These are phyloP conservation scores for Vickermania ingenoplastis DNA, from an alignment of 208 protist species.

Conservation along the genomic window DNA sequence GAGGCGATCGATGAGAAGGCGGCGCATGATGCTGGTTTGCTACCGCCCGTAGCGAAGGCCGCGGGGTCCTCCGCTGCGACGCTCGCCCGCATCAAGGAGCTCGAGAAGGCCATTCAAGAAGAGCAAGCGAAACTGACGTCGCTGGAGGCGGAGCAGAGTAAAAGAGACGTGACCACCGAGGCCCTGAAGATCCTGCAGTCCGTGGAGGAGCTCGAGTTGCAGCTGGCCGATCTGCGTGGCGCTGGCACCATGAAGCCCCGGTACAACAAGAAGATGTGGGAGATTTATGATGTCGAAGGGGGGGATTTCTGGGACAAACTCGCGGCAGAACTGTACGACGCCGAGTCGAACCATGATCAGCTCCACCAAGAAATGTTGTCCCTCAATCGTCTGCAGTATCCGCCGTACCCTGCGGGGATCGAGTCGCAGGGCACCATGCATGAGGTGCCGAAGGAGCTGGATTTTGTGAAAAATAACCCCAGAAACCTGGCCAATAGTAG, in stretches of 20 bases:
- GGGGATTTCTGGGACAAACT: conserved; percentile 75
- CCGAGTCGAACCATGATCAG: conserved; percentile 55
- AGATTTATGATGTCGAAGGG: conserved; percentile 6
- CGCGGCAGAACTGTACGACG: conserved; percentile 65
- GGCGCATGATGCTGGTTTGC: conserved; percentile 67
- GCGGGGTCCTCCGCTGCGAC: conserved; percentile 10
- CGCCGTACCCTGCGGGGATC: conserved; percentile 65
- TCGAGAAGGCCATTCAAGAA: conserved; percentile 42
- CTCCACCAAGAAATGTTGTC: conserved; percentile 50
- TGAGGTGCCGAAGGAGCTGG: conserved; percentile 64
- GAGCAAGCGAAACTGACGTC: conserved; percentile 38
- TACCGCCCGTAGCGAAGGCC: conserved; percentile 8
- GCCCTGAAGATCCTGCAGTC: conserved; percentile 63
- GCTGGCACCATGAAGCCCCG: background rate
- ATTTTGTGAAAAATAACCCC: conserved; percentile 68
- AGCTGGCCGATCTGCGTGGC: conserved; percentile 33
- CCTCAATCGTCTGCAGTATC: conserved; percentile 78
- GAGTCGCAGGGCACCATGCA: conserved; percentile 55
- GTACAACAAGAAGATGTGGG: background rate
- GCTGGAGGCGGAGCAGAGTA: conserved; percentile 54
- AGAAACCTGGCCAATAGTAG: conserved; percentile 33
- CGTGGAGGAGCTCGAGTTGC: conserved; percentile 48
- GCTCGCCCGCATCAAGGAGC: conserved; percentile 35
- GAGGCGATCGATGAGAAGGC: conserved; percentile 59
- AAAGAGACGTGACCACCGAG: conserved; percentile 66